Evolutionary conservation across 2,329 filamentous ascomycete species (phyloP).

Genomic region (Zasmidium cellare): DNA sequence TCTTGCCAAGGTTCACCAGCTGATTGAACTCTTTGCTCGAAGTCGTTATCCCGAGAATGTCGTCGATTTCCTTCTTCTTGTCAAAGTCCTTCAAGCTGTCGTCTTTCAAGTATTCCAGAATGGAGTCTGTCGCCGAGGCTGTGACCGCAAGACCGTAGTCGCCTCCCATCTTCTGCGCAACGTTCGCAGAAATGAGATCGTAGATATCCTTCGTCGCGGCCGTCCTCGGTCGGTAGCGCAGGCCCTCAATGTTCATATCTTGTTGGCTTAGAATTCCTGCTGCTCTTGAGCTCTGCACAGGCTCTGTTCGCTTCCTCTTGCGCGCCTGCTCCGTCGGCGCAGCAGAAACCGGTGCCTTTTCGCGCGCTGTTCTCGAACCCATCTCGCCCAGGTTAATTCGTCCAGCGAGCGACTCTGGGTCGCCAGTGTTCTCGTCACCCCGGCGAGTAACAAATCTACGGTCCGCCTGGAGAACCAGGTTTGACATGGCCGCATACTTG

Average conservation of each 20-base stretch:
- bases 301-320: conserved; percentile 78
- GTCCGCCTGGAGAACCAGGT: conserved; percentile 99
- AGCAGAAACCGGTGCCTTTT: conserved; percentile 70
- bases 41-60: conserved; percentile 81
- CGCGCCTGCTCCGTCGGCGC: conserved; percentile 63
- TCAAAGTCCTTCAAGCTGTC: conserved; percentile 96
- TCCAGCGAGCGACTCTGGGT: conserved; percentile 94
- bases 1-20: conserved; percentile 92
- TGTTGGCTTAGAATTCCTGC: conserved; percentile 79
- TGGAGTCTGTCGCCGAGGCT: conserved; percentile 88
- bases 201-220: conserved; percentile 89
- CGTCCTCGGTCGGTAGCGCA: conserved; percentile 88
- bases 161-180: conserved; percentile 83
- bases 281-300: conserved; percentile 63
- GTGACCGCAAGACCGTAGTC: conserved; percentile 92
- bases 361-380: conserved; percentile 79
- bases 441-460: conserved; percentile 90
- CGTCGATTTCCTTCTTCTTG: conserved; percentile 96
- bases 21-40: conserved; percentile 94
- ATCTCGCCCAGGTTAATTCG: conserved; percentile 93
- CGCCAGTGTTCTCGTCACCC: conserved; percentile 92
- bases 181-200: conserved; percentile 88
- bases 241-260: conserved; percentile 85
- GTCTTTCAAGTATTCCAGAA: conserved; percentile 89
- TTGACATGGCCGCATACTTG: conserved; percentile 68